Percentiles rank a stretch among this genome's conserved stretches.
Conservation (phyloP, 2,329 filamentous ascomycete genomes). For the Colletotrichum truncatum region DNA sequence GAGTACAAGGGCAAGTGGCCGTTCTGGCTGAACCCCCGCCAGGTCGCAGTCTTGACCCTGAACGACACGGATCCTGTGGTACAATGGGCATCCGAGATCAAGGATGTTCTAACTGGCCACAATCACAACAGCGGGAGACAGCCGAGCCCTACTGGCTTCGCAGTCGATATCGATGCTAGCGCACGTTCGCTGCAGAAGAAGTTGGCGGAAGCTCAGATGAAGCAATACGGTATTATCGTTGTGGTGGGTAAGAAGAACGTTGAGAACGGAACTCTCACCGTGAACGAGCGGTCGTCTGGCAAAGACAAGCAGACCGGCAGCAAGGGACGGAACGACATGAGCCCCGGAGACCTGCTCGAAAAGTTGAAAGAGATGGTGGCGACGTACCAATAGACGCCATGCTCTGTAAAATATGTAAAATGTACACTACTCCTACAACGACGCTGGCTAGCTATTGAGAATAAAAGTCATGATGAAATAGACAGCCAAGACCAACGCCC, state of each 20-base stretch:
- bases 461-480: background rate
- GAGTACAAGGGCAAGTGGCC: constrained; percentile 84
- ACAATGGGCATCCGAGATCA: constrained; percentile 55
- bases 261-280: constrained; percentile 63
- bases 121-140: constrained; percentile 42
- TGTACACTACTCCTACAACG: constrained; percentile 6
- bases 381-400: constrained; percentile 52
- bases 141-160: constrained; percentile 66
- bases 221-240: constrained; percentile 78
- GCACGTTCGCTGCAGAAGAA: constrained; percentile 73
- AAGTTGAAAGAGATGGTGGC: constrained; percentile 56
- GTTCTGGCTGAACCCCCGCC: constrained; percentile 87
- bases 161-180: constrained; percentile 76
- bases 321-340: constrained; percentile 48
- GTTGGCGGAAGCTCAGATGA: constrained; percentile 74
- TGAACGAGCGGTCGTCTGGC: constrained; percentile 30
- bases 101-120: constrained; percentile 61
- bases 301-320: constrained; percentile 40
- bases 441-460: background rate
- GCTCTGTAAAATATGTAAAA: constrained; percentile 15
- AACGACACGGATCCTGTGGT: constrained; percentile 68
- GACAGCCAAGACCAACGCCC: background rate
- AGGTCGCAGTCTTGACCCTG: constrained; percentile 78
- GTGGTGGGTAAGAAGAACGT: constrained; percentile 76
- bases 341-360: constrained; percentile 52